Base-by-base conservation (phyloP, 352 stramenopile species). In the Globisporangium megalacanthum region DNA sequence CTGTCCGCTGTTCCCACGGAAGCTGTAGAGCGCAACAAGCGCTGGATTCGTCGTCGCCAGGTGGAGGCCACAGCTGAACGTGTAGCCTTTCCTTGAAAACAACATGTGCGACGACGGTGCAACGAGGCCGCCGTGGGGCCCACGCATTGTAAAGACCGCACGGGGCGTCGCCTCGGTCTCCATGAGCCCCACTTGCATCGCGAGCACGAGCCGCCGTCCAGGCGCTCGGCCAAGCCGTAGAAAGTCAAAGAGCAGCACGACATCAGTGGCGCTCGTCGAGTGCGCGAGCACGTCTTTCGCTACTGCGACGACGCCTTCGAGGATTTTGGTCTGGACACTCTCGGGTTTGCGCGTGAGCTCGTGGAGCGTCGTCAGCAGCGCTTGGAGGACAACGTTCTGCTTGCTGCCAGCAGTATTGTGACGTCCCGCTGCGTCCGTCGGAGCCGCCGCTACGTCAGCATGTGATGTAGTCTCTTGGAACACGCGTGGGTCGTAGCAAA, bases 1-100 rank as follows among this genome's bases (percentile, higher is more conserved):
- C 11, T 94, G 85, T 2, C 85, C 85, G 41, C 75, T 86, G 39
- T 73, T 79, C 8, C 85, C 85, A 14, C 83, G 73, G 51, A 94
- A 89, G 49, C 79, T 94, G 58, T 86, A 92, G 1, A 94, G 56
- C 29, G 83, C 65, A 3, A 86, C 70, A 10, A 69, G 44, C 19
- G 64, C 49, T 3, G 66, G 54, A 15, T 45, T 64, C 15, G 60
- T 64, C 15, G 60, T 33, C 37, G 86, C 61, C 17, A 92, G 50
- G n/a, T 70, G 56, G 1, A 94, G 53, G 1, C 80, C 82, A 59
- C 86, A 75, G 33, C 74, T 88, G 58, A 78, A 86, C 14, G 77
- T 82, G 55, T 92, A 94, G 0, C 85, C 85, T 62, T 79, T 87
- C 64, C 89, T 94, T 0, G 79, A 74, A 42, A 89, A 76, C 45